Evolutionary conservation across 2,329 filamentous ascomycete species (phyloP), one percentile per base, ranked within the genome.

Genomic region (Cladosporium sphaerospermum): DNA sequence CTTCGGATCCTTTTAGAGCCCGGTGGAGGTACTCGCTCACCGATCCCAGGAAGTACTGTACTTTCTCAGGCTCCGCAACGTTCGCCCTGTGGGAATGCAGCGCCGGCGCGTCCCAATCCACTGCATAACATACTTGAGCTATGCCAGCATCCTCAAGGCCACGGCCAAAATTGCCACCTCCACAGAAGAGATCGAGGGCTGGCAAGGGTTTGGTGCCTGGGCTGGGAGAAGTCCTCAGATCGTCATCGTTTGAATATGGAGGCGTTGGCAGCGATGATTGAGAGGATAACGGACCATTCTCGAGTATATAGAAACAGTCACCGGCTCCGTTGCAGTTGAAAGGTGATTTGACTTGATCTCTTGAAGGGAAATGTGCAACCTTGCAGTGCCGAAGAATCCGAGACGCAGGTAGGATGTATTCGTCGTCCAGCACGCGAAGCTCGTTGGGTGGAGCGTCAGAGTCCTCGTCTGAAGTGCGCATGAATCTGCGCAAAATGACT

Each of bases 1-100:
- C 64, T 13, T 71, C 72, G 3, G 72, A 64, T 0, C 81, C 84
- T 3, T 69, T 52, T 1, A 90, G 71, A 0, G 80, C 81, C 14
- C 73, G 67, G 1, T 67, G 64, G 0, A 91, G 73, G 11, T 86
- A 75, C 53, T 86, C 81, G 59, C 92, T 85, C 1, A 91, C 83
- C 0, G 86, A 91, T 0, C 87, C 88, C 0, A 81, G 75, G 59
- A 82, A 91, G 0, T 86, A 76, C 9, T 77, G 68, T 0, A 81
- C 69, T 0, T 64, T 59, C 0, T 71, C 64, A 2, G 69, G 63
- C 2, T 73, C 52, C 1, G 70, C 62, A 0, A 73, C 65, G 53
- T 93, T 93, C 0, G 86, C 87, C 67, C 82, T 80, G 57, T 89
- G 88, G 0, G 85, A 88, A 48, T 89, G 84, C 0, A 91, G 78